Evolutionary conservation across 129 eudicot genomes (phyloP).

Genomic region (Centaurea solstitialis): DNA sequence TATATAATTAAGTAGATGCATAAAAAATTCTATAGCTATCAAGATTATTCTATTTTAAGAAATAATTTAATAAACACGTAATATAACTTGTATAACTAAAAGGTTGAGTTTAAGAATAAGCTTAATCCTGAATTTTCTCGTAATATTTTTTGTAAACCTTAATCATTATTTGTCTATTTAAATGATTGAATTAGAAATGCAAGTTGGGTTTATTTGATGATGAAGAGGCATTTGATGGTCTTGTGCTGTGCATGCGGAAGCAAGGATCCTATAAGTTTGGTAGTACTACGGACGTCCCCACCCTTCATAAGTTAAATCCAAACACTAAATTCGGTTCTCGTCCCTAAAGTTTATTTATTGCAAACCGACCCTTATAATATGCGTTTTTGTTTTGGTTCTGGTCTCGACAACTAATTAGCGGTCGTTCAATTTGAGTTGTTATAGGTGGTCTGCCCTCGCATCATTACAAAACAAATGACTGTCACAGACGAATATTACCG

Average conservation of each 20-base stretch:
- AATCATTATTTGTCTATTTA: background rate
- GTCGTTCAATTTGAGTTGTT: background rate
- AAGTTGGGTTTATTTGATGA: constrained; percentile 2
- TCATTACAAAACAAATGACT: too few relatives aligned
- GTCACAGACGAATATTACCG: too few relatives aligned
- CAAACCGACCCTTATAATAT: background rate
- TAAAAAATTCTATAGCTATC: too few relatives aligned
- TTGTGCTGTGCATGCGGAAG: background rate
- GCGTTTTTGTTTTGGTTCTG: background rate
- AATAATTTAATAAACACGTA: too few relatives aligned
- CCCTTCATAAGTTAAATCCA: background rate
- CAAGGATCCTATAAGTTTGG: background rate
- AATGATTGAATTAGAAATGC: background rate
- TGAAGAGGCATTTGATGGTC: background rate
- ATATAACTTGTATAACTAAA: too few relatives aligned
- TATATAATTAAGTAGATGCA: too few relatives aligned
- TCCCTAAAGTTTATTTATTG: background rate
- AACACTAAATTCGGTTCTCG: background rate
- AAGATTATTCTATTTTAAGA: too few relatives aligned
- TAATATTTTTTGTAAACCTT: background rate
- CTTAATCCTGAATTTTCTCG: too few relatives aligned
- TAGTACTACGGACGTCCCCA: background rate
- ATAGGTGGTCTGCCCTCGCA: too few relatives aligned
- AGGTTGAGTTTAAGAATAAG: too few relatives aligned
- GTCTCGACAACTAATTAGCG: background rate